Evolutionary conservation across 169 alveolate genomes (phyloP).

Genomic region (Cryptosporidium viatorum): DNA sequence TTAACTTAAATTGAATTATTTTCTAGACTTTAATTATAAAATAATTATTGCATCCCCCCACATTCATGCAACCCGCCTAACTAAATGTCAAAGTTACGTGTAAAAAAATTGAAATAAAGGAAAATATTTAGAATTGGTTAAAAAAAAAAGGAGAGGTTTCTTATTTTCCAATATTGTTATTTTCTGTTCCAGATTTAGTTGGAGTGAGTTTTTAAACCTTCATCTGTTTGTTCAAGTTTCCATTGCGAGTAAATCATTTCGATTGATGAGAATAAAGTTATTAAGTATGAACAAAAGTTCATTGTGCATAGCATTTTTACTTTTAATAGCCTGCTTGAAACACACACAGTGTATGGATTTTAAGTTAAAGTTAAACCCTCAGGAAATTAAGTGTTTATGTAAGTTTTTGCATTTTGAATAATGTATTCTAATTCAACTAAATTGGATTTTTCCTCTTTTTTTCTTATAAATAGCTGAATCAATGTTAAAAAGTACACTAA

Average conservation of each 20-base stretch:
- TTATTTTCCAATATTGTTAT: background rate
- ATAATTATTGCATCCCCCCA: constrained; percentile 8
- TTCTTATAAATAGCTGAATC: constrained; percentile 39
- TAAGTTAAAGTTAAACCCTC: constrained; percentile 23
- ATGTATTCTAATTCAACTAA: background rate
- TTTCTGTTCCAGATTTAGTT: background rate
- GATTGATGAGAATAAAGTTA: background rate
- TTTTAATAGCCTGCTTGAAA: background rate
- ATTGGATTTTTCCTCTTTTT: background rate
- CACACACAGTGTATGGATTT: constrained; percentile 28
- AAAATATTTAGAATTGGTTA: background rate
- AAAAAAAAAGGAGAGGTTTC: background rate
- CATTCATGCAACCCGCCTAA: constrained; percentile 40
- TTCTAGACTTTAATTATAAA: background rate
- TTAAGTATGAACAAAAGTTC: background rate
- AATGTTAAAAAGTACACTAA: constrained; percentile 38
- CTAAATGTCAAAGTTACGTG: constrained; percentile 23
- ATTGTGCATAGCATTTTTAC: background rate
- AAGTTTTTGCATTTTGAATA: background rate
- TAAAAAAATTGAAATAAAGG: background rate
- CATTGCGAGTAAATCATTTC: background rate
- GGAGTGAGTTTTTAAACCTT: background rate
- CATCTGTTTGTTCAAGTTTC: background rate
- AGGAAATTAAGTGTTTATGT: constrained; percentile 25
- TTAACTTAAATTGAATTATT: background rate